These are phyloP conservation scores for Coix lacrymajobi DNA, from an alignment of 176 grass and related monocot genomes.

Conservation along the genomic window DNA sequence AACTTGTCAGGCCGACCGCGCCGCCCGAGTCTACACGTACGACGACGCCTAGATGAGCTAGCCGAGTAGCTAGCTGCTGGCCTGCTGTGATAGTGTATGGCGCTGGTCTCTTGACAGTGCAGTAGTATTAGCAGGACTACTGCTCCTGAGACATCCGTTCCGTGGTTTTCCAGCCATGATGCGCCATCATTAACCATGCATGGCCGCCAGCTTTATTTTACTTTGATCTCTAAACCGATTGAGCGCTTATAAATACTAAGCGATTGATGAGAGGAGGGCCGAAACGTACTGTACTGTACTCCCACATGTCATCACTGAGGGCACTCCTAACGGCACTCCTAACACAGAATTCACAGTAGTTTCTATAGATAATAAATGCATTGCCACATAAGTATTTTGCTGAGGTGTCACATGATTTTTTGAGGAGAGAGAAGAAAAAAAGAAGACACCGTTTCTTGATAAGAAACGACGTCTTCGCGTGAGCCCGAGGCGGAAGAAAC, in stretches of 20 bases:
- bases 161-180: not conserved
- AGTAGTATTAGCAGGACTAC: not conserved
- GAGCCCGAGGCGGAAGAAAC: no score
- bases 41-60: not conserved
- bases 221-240: not conserved
- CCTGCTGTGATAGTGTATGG: not conserved
- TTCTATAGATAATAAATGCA: no score
- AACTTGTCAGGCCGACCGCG: no score
- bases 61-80: not conserved
- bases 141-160: not conserved
- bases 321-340: no score
- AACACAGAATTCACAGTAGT: no score
- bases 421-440: no score
- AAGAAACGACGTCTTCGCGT: no score
- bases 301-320: not conserved
- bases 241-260: not conserved
- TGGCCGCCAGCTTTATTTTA: not conserved
- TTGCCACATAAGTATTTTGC: no score
- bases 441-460: no score
- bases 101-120: not conserved
- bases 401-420: no score
- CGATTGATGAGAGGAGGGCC: not conserved
- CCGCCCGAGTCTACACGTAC: no score
- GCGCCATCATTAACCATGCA: not conserved
- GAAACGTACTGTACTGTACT: not conserved